Conservation (phyloP, 176 grass and related monocot genomes). For the Guadua angustifolia region DNA sequence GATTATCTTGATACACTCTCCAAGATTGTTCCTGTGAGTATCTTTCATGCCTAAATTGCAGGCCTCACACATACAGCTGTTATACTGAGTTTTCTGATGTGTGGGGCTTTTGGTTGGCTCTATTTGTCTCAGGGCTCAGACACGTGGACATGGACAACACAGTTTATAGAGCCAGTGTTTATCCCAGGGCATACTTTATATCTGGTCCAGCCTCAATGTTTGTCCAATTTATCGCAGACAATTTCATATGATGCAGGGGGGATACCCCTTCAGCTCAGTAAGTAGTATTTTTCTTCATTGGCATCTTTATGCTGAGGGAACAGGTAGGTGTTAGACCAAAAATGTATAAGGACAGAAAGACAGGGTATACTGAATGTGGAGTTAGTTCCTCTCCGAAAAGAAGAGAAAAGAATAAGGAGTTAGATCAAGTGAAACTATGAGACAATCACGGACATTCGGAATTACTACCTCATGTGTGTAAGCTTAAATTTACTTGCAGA, state of each 20-base stretch:
- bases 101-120: conserved; percentile 10
- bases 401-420: background rate
- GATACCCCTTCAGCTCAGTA: conserved; percentile 52
- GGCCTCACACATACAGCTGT: conserved; percentile 11
- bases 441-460: background rate
- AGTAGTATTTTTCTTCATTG: conserved; percentile 26
- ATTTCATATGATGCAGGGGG: conserved; percentile 43
- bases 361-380: background rate
- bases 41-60: background rate
- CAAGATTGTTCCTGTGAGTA: conserved; percentile 65
- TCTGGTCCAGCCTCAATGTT: conserved; percentile 59
- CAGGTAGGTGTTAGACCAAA: background rate
- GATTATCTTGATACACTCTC: conserved; percentile 62
- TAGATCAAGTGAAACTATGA: background rate
- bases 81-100: background rate
- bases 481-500: background rate
- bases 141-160: conserved; percentile 46
- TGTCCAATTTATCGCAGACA: conserved; percentile 41
- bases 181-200: conserved; percentile 60
- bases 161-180: conserved; percentile 76
- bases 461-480: background rate
- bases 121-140: conserved; percentile 58
- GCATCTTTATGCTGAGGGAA: background rate
- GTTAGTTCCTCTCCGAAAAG: background rate
- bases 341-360: background rate